phyloP scores from a whole-genome alignment of 106 monocot genomes.

The Posidonia australis region DNA sequence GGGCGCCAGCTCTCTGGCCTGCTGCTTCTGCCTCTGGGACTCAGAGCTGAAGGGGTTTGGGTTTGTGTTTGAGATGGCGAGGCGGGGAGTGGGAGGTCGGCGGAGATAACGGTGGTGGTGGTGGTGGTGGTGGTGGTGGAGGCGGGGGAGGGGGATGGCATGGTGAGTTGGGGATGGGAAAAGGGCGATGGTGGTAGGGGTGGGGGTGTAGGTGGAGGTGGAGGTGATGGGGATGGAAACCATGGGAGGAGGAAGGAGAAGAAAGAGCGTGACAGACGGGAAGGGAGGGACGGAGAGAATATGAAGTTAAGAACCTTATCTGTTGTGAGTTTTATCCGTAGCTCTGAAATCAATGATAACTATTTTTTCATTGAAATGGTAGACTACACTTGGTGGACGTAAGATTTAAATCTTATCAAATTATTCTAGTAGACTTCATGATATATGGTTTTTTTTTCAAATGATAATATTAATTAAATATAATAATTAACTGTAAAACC shows the following conservation, averaged over 20 bases:
- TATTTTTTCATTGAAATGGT: too few relatives aligned
- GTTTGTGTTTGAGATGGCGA: background rate
- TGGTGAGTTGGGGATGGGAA: background rate
- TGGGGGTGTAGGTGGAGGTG: background rate
- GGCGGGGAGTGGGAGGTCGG: background rate
- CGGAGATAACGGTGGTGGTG: background rate
- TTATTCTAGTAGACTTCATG: too few relatives aligned
- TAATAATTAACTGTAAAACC: too few relatives aligned
- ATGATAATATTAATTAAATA: too few relatives aligned
- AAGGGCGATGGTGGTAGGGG: background rate
- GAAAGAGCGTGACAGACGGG: background rate
- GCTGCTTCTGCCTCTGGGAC: background rate
- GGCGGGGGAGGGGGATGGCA: background rate
- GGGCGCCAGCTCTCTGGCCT: constrained; percentile 13
- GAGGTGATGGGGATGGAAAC: background rate
- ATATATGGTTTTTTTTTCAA: too few relatives aligned
- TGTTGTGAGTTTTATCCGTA: background rate
- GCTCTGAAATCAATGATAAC: too few relatives aligned
- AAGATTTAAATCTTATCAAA: too few relatives aligned
- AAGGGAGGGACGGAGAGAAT: background rate
- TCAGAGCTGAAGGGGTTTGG: constrained; percentile 14
- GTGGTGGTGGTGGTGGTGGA: background rate
- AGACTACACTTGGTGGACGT: too few relatives aligned
- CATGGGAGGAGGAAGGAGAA: background rate
- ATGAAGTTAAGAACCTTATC: background rate